Conservation (phyloP, 2,329 filamentous ascomycete species). For the Cadophora malorum region DNA sequence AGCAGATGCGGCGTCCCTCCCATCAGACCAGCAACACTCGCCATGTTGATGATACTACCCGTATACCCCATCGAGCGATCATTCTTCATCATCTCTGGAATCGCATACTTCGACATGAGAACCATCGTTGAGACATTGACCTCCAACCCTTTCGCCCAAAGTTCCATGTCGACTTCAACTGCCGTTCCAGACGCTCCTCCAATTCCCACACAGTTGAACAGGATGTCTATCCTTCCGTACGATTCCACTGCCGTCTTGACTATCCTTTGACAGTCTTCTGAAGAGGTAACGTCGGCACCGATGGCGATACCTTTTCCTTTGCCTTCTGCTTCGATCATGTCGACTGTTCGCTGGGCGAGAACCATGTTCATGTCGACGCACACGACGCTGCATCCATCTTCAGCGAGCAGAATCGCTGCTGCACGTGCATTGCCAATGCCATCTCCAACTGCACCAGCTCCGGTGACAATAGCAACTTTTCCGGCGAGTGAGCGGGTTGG, state of each 20-base stretch:
- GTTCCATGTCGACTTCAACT: no score
- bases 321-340: conserved; percentile 56
- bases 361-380: conserved; percentile 60
- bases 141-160: no score
- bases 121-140: not conserved
- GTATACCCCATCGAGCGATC: not conserved
- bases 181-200: no score
- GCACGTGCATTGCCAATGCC: conserved; percentile 64
- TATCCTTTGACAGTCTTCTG: conserved; percentile 40
- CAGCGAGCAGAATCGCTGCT: conserved; percentile 63
- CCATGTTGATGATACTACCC: not conserved
- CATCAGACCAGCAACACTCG: conserved; percentile 17
- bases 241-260: conserved; percentile 44
- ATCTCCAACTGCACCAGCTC: no score
- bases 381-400: conserved; percentile 63
- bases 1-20: conserved; percentile 54
- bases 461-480: no score
- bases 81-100: not conserved
- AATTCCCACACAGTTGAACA: no score
- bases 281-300: conserved; percentile 57
- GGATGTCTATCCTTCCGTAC: conserved; percentile 11
- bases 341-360: conserved; percentile 59
- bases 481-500: no score
- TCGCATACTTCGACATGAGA: not conserved
- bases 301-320: conserved; percentile 50